These are phyloP conservation scores for Pisolithus sp. DNA, from an alignment of 768 basidiomycete genomes.

Conservation along the genomic window DNA sequence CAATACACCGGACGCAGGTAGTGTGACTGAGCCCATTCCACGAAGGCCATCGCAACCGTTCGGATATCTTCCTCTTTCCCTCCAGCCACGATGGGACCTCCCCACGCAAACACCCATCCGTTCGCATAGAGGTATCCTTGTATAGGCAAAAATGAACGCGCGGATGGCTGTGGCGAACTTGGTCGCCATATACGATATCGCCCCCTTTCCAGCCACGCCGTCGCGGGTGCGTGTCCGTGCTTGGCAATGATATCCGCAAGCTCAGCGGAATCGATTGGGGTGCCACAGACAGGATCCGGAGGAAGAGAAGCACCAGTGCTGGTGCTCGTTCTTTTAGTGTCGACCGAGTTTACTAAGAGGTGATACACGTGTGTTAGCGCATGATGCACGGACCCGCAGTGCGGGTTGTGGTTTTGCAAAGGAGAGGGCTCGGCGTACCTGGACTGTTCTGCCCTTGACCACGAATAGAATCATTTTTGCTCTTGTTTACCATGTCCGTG, in stretches of 20 bases:
- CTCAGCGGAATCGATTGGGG: slow-evolving; percentile 9
- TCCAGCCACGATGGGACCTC: slow-evolving; percentile 50
- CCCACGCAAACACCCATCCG: slow-evolving; percentile 55
- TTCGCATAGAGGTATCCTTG: slow-evolving; percentile 54
- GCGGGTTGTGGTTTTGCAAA: too few species aligned
- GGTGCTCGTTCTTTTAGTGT: too few species aligned
- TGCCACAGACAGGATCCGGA: slow-evolving; percentile 4
- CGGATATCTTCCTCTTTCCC: slow-evolving; percentile 27
- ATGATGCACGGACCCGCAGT: too few species aligned
- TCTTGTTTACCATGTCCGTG: too few species aligned
- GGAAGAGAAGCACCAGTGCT: neutral
- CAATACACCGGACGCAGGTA: slow-evolving; percentile 52
- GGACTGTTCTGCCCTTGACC: too few species aligned
- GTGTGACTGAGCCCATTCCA: slow-evolving; percentile 37
- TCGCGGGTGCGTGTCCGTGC: slow-evolving; percentile 63
- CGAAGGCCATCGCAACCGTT: slow-evolving; percentile 35
- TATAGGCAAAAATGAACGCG: slow-evolving; percentile 40
- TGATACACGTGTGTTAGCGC: too few species aligned
- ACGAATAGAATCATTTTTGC: too few species aligned
- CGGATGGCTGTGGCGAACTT: slow-evolving; percentile 1
- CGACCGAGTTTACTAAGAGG: too few species aligned
- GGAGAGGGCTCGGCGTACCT: too few species aligned
- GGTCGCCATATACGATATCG: slow-evolving; percentile 46
- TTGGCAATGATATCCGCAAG: slow-evolving; percentile 52
- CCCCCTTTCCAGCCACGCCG: slow-evolving; percentile 63